Evolutionary conservation across 2,329 filamentous ascomycete species (phyloP), one percentile per base, ranked within the genome.

Genomic region (Calonectria pteridis): DNA sequence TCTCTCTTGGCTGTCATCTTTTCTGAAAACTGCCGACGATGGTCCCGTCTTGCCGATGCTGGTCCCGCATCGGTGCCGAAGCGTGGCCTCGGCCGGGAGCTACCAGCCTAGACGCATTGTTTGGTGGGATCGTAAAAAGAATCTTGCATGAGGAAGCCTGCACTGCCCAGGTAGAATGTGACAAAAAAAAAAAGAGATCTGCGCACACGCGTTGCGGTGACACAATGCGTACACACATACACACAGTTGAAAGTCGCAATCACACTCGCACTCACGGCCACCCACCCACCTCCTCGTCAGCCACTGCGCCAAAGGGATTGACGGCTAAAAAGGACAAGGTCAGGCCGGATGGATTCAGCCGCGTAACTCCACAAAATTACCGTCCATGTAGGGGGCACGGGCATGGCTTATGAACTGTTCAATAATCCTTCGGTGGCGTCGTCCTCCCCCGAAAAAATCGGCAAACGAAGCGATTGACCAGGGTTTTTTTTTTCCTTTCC

Each of bases 81-180:
- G 59, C 55, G 74, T 75, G 77, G 33, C 71, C 69, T 74, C 69
- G 74, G 78, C 78, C 72, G 75, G 65, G 50, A 67, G 28, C n/a
- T n/a, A n/a, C n/a, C 16, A 43, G 40, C 40, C 13, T 20, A 20
- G 35, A 40, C 49, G 53, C 53, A 49, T 23, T 11, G 35, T 23
- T 26, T 35, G 18, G 23, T 16, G 26, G 33, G 20, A 18, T 46
- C 20, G 33, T 23, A n/a, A 20, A 20, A 20, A 20, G 46, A 70
- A 55, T 46, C 49, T 46, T 46, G 40, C 40, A 46, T 46, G 40
- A 46, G 16, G 37, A 20, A 18, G n/a, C 16, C 40, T 46, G 40
- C 40, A 46, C 40, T n/a, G 40, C 18, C 20, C 3, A n/a, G 40
- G 40, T n/a, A 20, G 7, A 6, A n/a, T 20, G 20, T 11, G 40